A percentile compares a stretch with the other conserved stretches of the same genome.
phyloP scores from a whole-genome alignment of 331 rosid species.

The Rhamnella rubrinervis region DNA sequence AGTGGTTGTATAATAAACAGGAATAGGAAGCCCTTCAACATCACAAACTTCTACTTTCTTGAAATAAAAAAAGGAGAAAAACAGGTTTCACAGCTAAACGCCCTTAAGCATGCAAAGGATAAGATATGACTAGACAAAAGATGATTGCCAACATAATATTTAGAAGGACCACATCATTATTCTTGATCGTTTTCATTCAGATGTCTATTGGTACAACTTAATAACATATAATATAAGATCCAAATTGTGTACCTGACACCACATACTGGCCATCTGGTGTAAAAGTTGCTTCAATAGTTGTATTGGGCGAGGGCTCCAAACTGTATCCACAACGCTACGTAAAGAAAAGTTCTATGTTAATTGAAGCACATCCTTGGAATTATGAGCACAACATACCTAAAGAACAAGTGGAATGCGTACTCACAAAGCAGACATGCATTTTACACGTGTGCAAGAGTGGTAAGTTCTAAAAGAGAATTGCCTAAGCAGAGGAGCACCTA shows the following conservation, averaged over 20 bases:
- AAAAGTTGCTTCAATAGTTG: conserved; percentile 83
- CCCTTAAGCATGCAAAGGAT: too few relatives aligned
- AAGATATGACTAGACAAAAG: too few relatives aligned
- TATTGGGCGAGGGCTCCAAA: conserved; percentile 82
- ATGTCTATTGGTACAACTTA: background rate
- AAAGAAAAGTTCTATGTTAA: conserved; percentile 10
- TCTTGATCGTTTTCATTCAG: background rate
- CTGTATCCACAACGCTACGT: conserved; percentile 91
- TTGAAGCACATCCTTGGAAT: background rate
- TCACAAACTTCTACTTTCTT: too few relatives aligned
- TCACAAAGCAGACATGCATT: background rate
- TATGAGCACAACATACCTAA: background rate
- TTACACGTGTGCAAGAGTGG: background rate
- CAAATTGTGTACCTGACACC: conserved; percentile 61
- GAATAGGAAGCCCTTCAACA: too few relatives aligned
- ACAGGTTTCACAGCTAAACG: too few relatives aligned
- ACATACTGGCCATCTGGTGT: conserved; percentile 95
- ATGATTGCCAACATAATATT: too few relatives aligned
- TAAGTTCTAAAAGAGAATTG: background rate
- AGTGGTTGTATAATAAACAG: too few relatives aligned
- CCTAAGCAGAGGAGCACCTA: background rate
- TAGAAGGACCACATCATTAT: too few relatives aligned
- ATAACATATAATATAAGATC: background rate
- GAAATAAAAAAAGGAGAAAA: too few relatives aligned
- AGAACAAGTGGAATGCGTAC: background rate